These are phyloP conservation scores for Ceratocystis colombiana DNA, from an alignment of 2,329 filamentous ascomycete species.

Conservation along the genomic window DNA sequence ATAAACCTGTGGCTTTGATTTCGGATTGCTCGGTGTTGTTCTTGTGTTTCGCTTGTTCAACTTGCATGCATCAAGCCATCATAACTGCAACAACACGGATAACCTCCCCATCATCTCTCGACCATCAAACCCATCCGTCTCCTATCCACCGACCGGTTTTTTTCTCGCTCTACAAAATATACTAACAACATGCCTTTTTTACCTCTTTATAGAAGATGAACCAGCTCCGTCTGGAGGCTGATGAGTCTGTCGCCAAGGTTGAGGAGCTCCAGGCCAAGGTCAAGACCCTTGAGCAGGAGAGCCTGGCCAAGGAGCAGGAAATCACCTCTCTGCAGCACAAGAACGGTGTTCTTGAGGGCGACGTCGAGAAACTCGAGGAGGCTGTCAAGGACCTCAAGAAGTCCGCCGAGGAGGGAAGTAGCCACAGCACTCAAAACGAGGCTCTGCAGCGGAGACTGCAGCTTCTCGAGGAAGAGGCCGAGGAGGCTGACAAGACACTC, in stretches of 20 bases:
- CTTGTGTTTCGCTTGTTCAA: neutral
- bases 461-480: slow-evolving; percentile 94
- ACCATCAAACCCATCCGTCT: slow-evolving; percentile 4
- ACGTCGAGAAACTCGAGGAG: slow-evolving; percentile 86
- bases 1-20: neutral
- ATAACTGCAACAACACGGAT: neutral
- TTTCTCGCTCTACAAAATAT: neutral
- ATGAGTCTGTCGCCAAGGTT: slow-evolving; percentile 68
- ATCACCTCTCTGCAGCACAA: slow-evolving; percentile 94
- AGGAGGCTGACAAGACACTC: slow-evolving; percentile 90
- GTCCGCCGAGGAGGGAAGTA: slow-evolving; percentile 70
- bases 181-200: slow-evolving; percentile 17
- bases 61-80: neutral
- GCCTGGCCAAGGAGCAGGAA: slow-evolving; percentile 92
- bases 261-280: slow-evolving; percentile 81
- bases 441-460: slow-evolving; percentile 83
- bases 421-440: slow-evolving; percentile 81
- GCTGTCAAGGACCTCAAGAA: slow-evolving; percentile 80
- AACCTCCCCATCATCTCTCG: neutral
- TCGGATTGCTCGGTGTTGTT: neutral
- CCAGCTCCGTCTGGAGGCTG: slow-evolving; percentile 85
- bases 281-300: slow-evolving; percentile 89
- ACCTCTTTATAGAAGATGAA: slow-evolving; percentile 68
- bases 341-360: slow-evolving; percentile 78
- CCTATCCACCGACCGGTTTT: neutral